These are phyloP conservation scores for Ophiostoma australiae DNA, from an alignment of 2,329 filamentous ascomycete species.

Conservation along the genomic window DNA sequence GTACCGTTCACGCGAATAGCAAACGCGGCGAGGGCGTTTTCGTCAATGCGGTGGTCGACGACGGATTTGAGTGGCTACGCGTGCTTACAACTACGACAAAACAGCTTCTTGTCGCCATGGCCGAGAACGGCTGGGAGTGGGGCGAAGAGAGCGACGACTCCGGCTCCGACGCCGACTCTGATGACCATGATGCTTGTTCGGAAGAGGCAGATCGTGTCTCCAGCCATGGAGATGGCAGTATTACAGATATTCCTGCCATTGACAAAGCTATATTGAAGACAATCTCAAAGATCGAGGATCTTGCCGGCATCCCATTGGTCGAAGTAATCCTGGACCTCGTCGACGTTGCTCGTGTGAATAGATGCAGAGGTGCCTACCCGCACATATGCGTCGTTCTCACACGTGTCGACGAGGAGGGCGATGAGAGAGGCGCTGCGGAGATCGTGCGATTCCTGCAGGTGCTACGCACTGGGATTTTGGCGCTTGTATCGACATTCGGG, in stretches of 20 bases:
- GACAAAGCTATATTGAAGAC: not conserved
- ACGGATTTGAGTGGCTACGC: conserved; percentile 36
- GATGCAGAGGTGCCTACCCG: conserved; percentile 29
- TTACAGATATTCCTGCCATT: not conserved
- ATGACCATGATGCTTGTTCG: not conserved
- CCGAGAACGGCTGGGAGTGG: conserved; percentile 34
- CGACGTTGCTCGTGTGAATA: conserved; percentile 32
- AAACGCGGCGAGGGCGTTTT: conserved; percentile 26
- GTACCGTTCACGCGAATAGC: not conserved
- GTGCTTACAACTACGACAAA: conserved; percentile 33
- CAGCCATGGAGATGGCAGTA: not conserved
- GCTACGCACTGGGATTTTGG: conserved; percentile 23
- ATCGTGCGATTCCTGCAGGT: conserved; percentile 32
- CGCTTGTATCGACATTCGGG: not conserved
- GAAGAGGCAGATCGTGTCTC: not conserved
- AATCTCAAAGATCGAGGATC: conserved; percentile 22
- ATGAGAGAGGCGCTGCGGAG: conserved; percentile 24
- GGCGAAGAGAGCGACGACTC: conserved; percentile 24
- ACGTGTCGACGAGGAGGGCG: conserved; percentile 30
- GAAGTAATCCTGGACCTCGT: conserved; percentile 31
- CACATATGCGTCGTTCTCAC: conserved; percentile 32
- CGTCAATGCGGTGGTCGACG: conserved; percentile 35
- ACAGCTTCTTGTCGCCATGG: conserved; percentile 33
- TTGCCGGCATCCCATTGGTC: conserved; percentile 31
- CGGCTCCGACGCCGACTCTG: not conserved